Evolutionary conservation across 495 filamentous ascomycete genomes (phyloP), one percentile per base, ranked within the genome.

Genomic region (Penicillium atrosanguineum): DNA sequence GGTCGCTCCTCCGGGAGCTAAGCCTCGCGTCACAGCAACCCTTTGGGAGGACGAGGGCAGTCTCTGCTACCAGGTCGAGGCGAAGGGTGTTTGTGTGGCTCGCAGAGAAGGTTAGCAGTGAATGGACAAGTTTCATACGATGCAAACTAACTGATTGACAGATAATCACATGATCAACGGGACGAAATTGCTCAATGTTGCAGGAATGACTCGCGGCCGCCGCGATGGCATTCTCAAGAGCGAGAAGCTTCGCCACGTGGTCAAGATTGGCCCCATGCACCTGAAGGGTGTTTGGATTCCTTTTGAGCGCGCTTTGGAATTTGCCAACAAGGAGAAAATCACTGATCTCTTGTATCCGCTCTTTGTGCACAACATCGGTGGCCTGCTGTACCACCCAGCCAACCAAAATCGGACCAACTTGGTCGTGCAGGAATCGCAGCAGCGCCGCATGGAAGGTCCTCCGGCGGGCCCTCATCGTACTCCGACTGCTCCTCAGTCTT

Each of bases 121-220:
- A 40, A 20, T 19, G 4, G 1, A 11, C 12, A 8, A 29, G 15
- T 34, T n/a, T 46, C 12, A 18, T 34, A 34, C 2, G 14, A 34
- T 39, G 48, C 19, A 18, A 25, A 37, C 52, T 64, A 21, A 53
- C 51, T 16, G 29, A 26, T 39, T 7, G 44, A 40, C 63, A 96
- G 94, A 98, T 61, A 98, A 98, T 68, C 89, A 95, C 62, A 96
- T 98, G 92, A 96, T 98, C 71, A 98, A 98, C 62, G 94, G 94
- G 8, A 98, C 94, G 4, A 98, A 98, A 69, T 74, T 98, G 47
- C 76, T 98, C 44, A 98, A 98, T 56, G 94, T 98, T 18, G 94
- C 94, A 18, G 93, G 94, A 2, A 98, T 98, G 94, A 98, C 94
- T 25, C 83, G 94, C 60, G 94, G 94, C 38, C 87, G 94, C 46